A percentile compares a stretch with the other conserved stretches of the same genome.
These are phyloP conservation scores for Yamadazyma sp. DNA, from an alignment of 1,139 yeast species.

Conservation along the genomic window DNA sequence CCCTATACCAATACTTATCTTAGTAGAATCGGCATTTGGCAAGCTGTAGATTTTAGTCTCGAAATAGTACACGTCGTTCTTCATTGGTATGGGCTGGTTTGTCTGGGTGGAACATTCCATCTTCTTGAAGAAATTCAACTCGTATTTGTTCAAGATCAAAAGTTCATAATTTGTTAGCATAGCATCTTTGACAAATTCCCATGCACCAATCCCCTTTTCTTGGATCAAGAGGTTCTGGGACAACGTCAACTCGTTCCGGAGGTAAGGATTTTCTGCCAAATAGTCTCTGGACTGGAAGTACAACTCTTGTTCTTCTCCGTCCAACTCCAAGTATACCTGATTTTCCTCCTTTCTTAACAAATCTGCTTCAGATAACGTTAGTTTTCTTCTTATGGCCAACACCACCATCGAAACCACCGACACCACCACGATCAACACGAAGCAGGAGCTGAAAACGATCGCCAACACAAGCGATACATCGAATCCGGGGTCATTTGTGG, in stretches of 20 bases:
- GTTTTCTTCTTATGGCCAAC: constrained; percentile 13
- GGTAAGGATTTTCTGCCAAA: constrained; percentile 55
- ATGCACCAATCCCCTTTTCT: constrained; percentile 90
- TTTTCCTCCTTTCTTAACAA: constrained; percentile 62
- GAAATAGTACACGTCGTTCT: constrained; percentile 87
- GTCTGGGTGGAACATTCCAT: constrained; percentile 80
- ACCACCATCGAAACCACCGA: constrained; percentile 14
- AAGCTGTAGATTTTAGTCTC: constrained; percentile 66
- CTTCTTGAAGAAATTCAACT: constrained; percentile 68
- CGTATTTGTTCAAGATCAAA: constrained; percentile 68
- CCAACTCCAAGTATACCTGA: constrained; percentile 58
- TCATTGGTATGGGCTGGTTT: constrained; percentile 82
- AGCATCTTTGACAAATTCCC: constrained; percentile 81
- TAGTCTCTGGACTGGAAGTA: constrained; percentile 69
- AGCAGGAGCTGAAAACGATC: constrained; percentile 11
- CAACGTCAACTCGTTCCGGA: constrained; percentile 41
- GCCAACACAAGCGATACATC: constrained; percentile 5
- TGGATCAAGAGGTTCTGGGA: constrained; percentile 65
- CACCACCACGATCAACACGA: constrained; percentile 14
- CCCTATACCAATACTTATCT: constrained; percentile 47
- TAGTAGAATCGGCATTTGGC: constrained; percentile 54
- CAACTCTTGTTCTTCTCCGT: constrained; percentile 77
- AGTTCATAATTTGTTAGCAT: constrained; percentile 61
- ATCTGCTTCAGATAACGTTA: constrained; percentile 45
- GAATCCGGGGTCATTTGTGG: background rate